phyloP scores from a whole-genome alignment of 2,329 filamentous ascomycete species.

The Fusarium camptoceras region DNA sequence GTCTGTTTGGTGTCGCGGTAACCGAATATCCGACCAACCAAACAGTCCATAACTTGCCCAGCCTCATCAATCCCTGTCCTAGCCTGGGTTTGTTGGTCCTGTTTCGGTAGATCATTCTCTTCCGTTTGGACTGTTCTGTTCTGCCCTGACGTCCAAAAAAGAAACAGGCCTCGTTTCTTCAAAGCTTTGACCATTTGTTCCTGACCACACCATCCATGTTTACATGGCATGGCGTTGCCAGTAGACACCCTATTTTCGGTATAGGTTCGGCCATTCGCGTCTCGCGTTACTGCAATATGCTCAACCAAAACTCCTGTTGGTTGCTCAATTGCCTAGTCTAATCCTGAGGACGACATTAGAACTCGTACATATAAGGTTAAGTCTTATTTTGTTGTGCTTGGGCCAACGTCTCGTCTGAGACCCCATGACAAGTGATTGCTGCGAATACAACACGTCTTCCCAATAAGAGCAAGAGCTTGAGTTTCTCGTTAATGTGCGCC shows the following conservation, averaged over 20 bases:
- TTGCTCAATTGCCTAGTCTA: slow-evolving; percentile 18
- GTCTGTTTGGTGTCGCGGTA: slow-evolving; percentile 35
- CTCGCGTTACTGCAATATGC: slow-evolving; percentile 28
- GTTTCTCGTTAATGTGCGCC: slow-evolving; percentile 9
- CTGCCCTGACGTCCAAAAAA: slow-evolving; percentile 25
- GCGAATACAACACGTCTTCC: slow-evolving; percentile 2
- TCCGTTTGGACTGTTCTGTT: slow-evolving; percentile 21
- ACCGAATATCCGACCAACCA: slow-evolving; percentile 28
- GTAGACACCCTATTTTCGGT: slow-evolving; percentile 20
- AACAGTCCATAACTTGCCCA: slow-evolving; percentile 21
- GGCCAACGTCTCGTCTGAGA: slow-evolving; percentile 6
- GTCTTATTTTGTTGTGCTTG: slow-evolving; percentile 19
- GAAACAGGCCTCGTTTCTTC: slow-evolving; percentile 16
- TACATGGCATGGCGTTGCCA: slow-evolving; percentile 12
- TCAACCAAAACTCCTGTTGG: slow-evolving; percentile 34
- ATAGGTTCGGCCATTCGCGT: slow-evolving; percentile 33
- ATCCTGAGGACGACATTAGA: slow-evolving; percentile 8
- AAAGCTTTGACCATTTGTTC: slow-evolving; percentile 43
- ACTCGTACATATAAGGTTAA: slow-evolving; percentile 23
- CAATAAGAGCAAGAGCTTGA: background rate
- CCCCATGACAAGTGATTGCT: slow-evolving; percentile 15
- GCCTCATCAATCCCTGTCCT: slow-evolving; percentile 29
- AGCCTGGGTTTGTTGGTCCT: slow-evolving; percentile 27
- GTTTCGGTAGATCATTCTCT: slow-evolving; percentile 32
- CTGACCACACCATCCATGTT: slow-evolving; percentile 8